Evolutionary conservation across 768 basidiomycete genomes (phyloP), one percentile per base, ranked within the genome.

Genomic region (Mrakia blollopis): DNA sequence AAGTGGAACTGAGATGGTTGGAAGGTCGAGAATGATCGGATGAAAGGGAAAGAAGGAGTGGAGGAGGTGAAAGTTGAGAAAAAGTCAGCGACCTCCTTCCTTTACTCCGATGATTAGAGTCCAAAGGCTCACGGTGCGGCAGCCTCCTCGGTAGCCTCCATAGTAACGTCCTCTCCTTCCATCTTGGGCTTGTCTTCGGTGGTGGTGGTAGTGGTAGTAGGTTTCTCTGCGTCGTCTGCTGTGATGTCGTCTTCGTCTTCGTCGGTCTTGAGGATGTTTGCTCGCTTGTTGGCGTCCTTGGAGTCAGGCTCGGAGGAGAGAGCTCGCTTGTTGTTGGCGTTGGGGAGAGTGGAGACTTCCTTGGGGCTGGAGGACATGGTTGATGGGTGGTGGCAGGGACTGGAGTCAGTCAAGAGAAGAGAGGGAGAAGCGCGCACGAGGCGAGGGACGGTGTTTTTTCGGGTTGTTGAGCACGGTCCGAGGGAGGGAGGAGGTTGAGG

Each of bases 321-420:
- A 21, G 71, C 57, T 54, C 76, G 62, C 72, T 77, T 77, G 76
- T 77, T 77, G 76, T 81, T 80, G 13, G 80, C 73, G 60, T 80
- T 73, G 25, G 79, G 80, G 21, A 82, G 78, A 7, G 82, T 68
- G 10, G 80, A 78, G 21, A 74, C 74, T 69, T 79, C 39, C 70
- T 70, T 41, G 11, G 69, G 63, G 72, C 61, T 44, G 28, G 77
- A 8, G 16, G 70, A 71, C 52, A 57, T 39, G 57, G 18, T 35
- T 7, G 50, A 1, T 3, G 62, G 32, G 28, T 6, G 6, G 71
- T 25, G 39, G 32, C 28, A 23, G 67, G 28, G 71, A 61, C 62
- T 52, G 70, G 72, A 72, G 52, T 52, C 39, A 28, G 72, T 35
- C 39, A 35, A 28, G 47, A 30, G 25, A 39, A 18, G 44, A 44